Evolutionary conservation across 2,329 filamentous ascomycete genomes (phyloP).

Genomic region (Talaromyces verruculosus): DNA sequence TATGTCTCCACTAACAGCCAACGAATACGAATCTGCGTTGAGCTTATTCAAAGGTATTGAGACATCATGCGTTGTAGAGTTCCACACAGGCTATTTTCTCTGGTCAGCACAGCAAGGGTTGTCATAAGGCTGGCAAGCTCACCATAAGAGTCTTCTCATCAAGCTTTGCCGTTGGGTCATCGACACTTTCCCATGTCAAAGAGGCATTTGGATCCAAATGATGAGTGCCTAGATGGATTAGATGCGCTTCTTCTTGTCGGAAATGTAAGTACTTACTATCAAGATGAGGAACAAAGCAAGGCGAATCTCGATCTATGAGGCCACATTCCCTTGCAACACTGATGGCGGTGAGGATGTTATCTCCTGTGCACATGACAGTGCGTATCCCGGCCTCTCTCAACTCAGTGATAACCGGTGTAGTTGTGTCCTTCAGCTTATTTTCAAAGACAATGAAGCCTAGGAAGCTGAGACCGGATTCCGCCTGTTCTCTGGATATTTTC

Average conservation of each 20-base stretch:
- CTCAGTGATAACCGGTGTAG: constrained; percentile 76
- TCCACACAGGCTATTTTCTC: constrained; percentile 62
- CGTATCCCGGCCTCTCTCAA: constrained; percentile 79
- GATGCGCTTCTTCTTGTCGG: background rate
- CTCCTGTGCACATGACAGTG: constrained; percentile 93
- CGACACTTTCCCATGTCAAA: constrained; percentile 91
- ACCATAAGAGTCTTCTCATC: constrained; percentile 75
- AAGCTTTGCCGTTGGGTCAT: constrained; percentile 74
- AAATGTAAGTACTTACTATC: constrained; percentile 55
- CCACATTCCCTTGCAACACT: constrained; percentile 90
- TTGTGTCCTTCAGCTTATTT: constrained; percentile 93
- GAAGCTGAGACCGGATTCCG: constrained; percentile 81
- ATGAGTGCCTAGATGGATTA: constrained; percentile 21
- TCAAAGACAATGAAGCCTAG: constrained; percentile 97
- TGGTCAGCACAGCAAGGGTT: background rate
- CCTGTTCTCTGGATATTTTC: constrained; percentile 84
- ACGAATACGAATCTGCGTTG: constrained; percentile 78
- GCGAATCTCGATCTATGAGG: constrained; percentile 74
- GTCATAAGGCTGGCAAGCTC: constrained; percentile 27
- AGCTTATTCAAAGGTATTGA: constrained; percentile 83
- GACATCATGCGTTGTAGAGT: constrained; percentile 69
- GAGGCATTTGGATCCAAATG: constrained; percentile 69
- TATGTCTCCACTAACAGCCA: constrained; percentile 88
- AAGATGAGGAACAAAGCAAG: constrained; percentile 93
- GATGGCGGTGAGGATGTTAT: constrained; percentile 96